phyloP scores from a whole-genome alignment of 148 eudicot genomes.

The Oxyria digyna region DNA sequence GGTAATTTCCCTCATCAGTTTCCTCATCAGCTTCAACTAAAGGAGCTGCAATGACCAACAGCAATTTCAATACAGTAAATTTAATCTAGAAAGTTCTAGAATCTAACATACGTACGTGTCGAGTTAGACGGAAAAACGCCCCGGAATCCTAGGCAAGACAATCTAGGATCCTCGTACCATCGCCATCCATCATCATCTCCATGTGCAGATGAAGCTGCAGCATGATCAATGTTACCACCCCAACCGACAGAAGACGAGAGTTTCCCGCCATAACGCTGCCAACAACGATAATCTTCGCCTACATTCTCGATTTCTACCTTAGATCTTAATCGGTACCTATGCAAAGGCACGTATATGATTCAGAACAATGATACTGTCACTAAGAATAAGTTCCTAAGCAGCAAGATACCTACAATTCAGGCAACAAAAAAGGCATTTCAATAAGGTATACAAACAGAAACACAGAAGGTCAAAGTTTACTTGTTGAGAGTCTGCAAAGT shows the following conservation, averaged over 20 bases:
- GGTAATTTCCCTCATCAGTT: constrained; percentile 63
- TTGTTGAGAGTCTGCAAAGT: no score
- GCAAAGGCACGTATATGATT: no score
- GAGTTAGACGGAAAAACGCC: constrained; percentile 78
- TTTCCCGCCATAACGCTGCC: constrained; percentile 74
- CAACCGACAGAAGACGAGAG: constrained; percentile 47
- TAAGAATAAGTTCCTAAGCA: no score
- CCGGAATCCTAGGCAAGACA: constrained; percentile 77
- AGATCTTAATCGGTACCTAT: constrained; percentile 84
- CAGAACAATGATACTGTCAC: no score
- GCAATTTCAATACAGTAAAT: constrained; percentile 3
- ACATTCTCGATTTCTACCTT: constrained; percentile 82
- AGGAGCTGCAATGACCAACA: constrained; percentile 57
- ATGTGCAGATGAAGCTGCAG: constrained; percentile 53
- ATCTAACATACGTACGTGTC: constrained; percentile 66
- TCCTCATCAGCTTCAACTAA: constrained; percentile 84
- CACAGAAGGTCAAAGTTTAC: no score
- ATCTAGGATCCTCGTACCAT: constrained; percentile 84
- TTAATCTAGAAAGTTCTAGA: not conserved
- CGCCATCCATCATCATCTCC: constrained; percentile 60
- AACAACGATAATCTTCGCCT: constrained; percentile 56
- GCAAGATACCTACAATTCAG: no score
- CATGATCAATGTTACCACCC: constrained; percentile 51
- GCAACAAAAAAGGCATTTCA: no score
- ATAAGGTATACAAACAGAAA: no score